Evolutionary conservation across 371 early-diverging fungal genomes (phyloP).

Genomic region (Syncephalastrum sp.): DNA sequence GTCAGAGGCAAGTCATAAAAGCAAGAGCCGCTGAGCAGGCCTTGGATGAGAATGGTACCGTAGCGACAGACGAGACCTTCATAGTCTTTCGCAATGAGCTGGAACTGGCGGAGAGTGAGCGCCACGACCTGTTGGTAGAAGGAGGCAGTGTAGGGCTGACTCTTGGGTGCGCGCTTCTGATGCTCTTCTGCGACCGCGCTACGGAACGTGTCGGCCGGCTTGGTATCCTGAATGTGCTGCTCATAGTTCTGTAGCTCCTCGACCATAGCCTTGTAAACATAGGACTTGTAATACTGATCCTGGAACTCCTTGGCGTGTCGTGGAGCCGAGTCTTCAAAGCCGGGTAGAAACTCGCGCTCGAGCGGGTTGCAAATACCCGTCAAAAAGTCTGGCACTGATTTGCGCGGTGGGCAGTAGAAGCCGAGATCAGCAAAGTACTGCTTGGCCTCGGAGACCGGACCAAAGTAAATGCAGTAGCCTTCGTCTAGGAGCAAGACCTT

Average conservation of each 20-base stretch:
- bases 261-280: slow-evolving; percentile 30
- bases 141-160: slow-evolving; percentile 59
- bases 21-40: slow-evolving; percentile 64
- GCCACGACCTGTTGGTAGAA: slow-evolving; percentile 57
- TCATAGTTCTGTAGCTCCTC: slow-evolving; percentile 37
- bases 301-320: slow-evolving; percentile 47
- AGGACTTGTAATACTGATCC: slow-evolving; percentile 35
- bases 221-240: slow-evolving; percentile 17
- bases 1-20: slow-evolving; percentile 55
- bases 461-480: slow-evolving; percentile 76
- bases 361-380: slow-evolving; percentile 66
- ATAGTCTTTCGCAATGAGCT: slow-evolving; percentile 48
- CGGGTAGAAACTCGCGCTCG: slow-evolving; percentile 58
- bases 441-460: slow-evolving; percentile 62
- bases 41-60: slow-evolving; percentile 55
- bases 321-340: slow-evolving; percentile 52
- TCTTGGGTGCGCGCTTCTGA: slow-evolving; percentile 49
- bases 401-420: slow-evolving; percentile 65
- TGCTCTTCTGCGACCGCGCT: slow-evolving; percentile 50
- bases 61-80: slow-evolving; percentile 55
- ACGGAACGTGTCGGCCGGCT: slow-evolving; percentile 45
- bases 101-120: slow-evolving; percentile 57
- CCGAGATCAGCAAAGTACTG: slow-evolving; percentile 69
- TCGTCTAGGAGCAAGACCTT: slow-evolving; percentile 69
- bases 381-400: slow-evolving; percentile 77